Conservation (phyloP, 176 grass and related monocot species). For the Bothriochloa decipiens region DNA sequence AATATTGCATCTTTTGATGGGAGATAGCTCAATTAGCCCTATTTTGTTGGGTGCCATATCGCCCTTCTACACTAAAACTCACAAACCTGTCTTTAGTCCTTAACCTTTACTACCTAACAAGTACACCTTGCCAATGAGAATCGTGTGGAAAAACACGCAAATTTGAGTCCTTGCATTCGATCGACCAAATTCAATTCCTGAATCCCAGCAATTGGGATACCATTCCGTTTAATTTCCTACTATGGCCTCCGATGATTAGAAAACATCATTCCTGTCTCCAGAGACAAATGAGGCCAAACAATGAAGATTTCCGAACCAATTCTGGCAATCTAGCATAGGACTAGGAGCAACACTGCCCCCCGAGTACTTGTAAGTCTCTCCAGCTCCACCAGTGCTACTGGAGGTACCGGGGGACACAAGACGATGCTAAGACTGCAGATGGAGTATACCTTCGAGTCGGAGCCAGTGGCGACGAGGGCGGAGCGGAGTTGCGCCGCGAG, state of each 20-base stretch:
- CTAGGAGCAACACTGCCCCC: neutral
- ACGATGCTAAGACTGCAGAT: neutral
- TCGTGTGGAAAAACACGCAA: neutral
- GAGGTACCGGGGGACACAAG: neutral
- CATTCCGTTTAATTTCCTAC: neutral
- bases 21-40: neutral
- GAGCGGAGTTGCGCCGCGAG: constrained; percentile 62
- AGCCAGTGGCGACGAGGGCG: constrained; percentile 38
- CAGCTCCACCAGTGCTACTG: neutral
- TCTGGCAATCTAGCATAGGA: neutral
- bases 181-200: neutral
- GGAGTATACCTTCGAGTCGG: constrained; percentile 21
- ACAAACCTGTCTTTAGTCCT: neutral
- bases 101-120: neutral
- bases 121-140: neutral
- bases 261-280: neutral
- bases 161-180: neutral
- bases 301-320: neutral
- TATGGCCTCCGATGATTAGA: neutral
- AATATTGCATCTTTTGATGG: neutral
- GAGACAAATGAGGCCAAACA: neutral
- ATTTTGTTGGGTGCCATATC: neutral
- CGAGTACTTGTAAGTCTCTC: neutral
- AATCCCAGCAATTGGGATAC: neutral
- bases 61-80: neutral